Conservation (phyloP, 495 filamentous ascomycete species). For the Lasiosphaeria ovina region DNA sequence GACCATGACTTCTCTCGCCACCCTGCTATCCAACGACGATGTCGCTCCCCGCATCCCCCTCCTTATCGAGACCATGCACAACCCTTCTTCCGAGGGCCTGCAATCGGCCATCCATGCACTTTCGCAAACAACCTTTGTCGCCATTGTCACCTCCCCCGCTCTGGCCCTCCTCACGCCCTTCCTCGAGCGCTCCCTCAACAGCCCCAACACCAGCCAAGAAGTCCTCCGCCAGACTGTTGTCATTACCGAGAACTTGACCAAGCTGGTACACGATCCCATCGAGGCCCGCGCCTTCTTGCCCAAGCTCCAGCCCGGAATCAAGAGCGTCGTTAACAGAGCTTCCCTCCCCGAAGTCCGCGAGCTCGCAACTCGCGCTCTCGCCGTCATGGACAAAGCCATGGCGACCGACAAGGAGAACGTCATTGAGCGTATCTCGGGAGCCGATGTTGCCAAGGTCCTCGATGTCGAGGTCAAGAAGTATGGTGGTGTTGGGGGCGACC, state of each 20-base stretch:
- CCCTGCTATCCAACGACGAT: slow-evolving; percentile 94
- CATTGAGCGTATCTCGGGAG: slow-evolving; percentile 64
- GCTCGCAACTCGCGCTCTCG: slow-evolving; percentile 76
- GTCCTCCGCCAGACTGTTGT: slow-evolving; percentile 93
- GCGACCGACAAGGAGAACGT: slow-evolving; percentile 61
- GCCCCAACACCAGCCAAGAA: slow-evolving; percentile 86
- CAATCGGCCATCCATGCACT: slow-evolving; percentile 96
- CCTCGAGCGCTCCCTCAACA: slow-evolving; percentile 88
- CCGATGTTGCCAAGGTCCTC: slow-evolving; percentile 74
- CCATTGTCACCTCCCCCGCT: slow-evolving; percentile 94
- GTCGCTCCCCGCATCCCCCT: slow-evolving; percentile 90
- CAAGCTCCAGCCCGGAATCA: slow-evolving; percentile 91
- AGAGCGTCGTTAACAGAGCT: slow-evolving; percentile 80
- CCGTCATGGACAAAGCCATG: slow-evolving; percentile 95
- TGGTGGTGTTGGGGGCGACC: slow-evolving; percentile 59
- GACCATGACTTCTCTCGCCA: slow-evolving; percentile 87
- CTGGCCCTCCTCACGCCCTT: slow-evolving; percentile 95
- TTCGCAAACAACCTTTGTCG: slow-evolving; percentile 98
- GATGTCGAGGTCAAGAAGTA: slow-evolving; percentile 70
- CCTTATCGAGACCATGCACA: slow-evolving; percentile 91
- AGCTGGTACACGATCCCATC: slow-evolving; percentile 94
- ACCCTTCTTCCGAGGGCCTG: slow-evolving; percentile 82
- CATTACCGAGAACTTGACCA: slow-evolving; percentile 98
- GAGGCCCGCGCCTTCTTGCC: slow-evolving; percentile 96
- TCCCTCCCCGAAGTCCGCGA: slow-evolving; percentile 94